Evolutionary conservation across 1,284 basidiomycete species (phyloP), one percentile per base, ranked within the genome.

Genomic region (Erythrobasidium hasegawianum): DNA sequence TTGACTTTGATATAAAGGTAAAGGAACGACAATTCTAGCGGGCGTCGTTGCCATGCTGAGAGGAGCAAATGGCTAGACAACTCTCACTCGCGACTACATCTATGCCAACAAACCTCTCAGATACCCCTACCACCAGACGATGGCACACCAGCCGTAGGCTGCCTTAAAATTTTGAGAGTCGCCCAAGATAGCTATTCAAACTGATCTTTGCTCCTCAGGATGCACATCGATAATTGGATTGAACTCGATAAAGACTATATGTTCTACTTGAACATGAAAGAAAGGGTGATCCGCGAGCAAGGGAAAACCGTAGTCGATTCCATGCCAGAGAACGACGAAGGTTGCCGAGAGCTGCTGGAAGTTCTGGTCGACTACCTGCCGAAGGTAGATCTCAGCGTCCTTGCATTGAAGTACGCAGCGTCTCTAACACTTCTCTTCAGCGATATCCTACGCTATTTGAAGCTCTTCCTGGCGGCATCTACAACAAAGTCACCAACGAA

Each of bases 221-320:
- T 59, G 57, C 40, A 59, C 14, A 59, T 59, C 26, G 57, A 59
- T 24, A 59, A 80, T 67, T 81, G 80, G 80, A 80, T 81, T 26
- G 80, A 81, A 71, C 77, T 80, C 24, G 79, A 80, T 72, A 76
- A 76, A 54, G 75, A 79, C 55, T 79, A 78, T 69, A 61, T 71
- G 64, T 76, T 75, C 76, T 79, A 80, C 69, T 72, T 80, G n/a
- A 73, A 74, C 45, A 74, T 78, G 71, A 81, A 81, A 70, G 73
- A 74, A 49, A 59, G 73, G 5, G 76, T 80, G 10, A 78, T 81
- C 47, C 60, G 69, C 18, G 74, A 78, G 58, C 73, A 78, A 57
- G 78, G 78, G 9, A 77, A 76, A 55, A 70, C 72, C 9, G 79
- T 79, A 2, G 64, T 80, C 33, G 78, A 80, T 67, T 77, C 78